Base-by-base conservation (phyloP, 139 green algal species). In the Bryopsis sp. region DNA sequence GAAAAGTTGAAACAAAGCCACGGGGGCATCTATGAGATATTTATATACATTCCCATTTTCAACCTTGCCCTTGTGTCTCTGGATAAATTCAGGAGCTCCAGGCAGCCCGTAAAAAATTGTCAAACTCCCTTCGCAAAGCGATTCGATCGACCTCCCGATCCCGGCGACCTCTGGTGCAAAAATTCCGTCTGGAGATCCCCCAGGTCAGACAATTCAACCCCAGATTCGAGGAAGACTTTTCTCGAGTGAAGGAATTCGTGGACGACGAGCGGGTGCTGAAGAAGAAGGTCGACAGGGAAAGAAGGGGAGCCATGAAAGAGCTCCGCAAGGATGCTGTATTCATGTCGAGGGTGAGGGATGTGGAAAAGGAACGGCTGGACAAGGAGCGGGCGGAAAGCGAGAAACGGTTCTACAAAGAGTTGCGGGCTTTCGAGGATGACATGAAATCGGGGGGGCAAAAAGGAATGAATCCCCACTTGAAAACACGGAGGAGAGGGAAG, bases 261-360 rank as follows among this genome's bases (percentile, higher is more conserved):
- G 5, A 34, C 5, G 48, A 61, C 48, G 5, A 26, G 33, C 29
- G 48, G 33, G 33, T 8, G 11, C 59, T 67, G 6, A 43, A 67
- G 59, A 26, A 29, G 32, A 43, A 47, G 32, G 28, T 73, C 31
- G 48, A 43, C 28, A 39, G 35, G 24, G 35, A 73, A n/a, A 28
- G 5, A 54, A 3, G 34, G 47, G 79, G 79, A 39, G 82, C 80
- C 2, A 85, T 92, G 48, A 84, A 94, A 22, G 94, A 98, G 85
- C 85, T 99, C 71, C 86, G 94, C 2, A 86, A 87, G 35, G 92
- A 96, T 64, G 81, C 78, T 0, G 68, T 72, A 3, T 95, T 92
- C 78, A 81, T 96, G 81, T 74, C 19, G 29, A 64, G 66, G 61
- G 76, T 82, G 64, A 47, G 67, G 48, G 32, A 37, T 32, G 58